Evolutionary conservation across 2,329 filamentous ascomycete species (phyloP), one percentile per base, ranked within the genome.

Genomic region (Arachnopeziza araneosa): DNA sequence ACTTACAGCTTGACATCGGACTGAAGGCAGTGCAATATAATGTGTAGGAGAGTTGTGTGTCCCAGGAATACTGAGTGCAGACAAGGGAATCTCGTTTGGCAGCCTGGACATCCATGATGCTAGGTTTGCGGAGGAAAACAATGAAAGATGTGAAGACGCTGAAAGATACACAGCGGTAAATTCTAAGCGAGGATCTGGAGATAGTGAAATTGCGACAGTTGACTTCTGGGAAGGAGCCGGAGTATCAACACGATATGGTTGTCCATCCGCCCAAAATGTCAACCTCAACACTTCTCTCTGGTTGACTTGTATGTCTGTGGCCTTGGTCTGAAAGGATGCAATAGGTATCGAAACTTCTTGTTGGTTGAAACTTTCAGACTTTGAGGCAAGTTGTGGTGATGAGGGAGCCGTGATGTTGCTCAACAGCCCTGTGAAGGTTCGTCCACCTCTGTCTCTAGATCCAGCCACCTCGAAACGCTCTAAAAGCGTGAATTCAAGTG

Each of bases 31-130:
- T 14, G 95, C 93, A 54, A 84, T 82, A 78, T 96, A 82, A 76
- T 84, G 88, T 10, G 93, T 96, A 7, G 95, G 91, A 21, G 90
- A 91, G 77, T 99, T 98, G 79, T 99, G 95, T 0, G 95, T 97
- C 64, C 95, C 95, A 0, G 95, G 95, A 64, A 98, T 95, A 55
- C 89, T 95, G 55, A 99, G 84, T 2, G 88, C 82, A 1, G 90
- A 89, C 4, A 98, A 79, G 1, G 91, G 86, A 56, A 85, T 88
- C 22, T 85, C 81, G 69, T 93, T 84, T 62, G 82, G 79, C 50
- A 98, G 80, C 63, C 86, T 81, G 59, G 80, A 75, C 93, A 98
- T 98, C 95, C 95, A 96, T 57, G 80, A 76, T 63, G 85, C 73
- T 55, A 93, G 82, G 57, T 85, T 81, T 19, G 87, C 82, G 5